Percentiles rank a stretch among this genome's conserved stretches.
Conservation (phyloP, 352 stramenopile species). For the Blastocystis sp. region DNA sequence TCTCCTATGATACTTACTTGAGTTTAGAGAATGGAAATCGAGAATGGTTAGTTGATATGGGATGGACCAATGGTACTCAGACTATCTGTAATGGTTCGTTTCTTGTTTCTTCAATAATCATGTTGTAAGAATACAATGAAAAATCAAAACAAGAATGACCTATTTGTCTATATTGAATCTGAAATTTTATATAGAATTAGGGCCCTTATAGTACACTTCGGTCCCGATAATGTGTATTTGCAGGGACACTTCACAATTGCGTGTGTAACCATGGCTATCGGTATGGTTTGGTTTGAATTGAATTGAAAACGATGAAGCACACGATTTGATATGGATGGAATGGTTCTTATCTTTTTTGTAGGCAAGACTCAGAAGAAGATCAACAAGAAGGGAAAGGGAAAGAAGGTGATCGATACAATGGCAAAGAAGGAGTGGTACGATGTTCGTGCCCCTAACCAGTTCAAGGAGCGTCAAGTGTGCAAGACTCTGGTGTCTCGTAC, state of each 20-base stretch:
- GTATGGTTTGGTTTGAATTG: background rate
- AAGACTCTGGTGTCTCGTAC: too few relatives aligned
- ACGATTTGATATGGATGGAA: background rate
- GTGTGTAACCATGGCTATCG: slow-evolving; percentile 55
- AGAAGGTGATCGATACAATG: slow-evolving; percentile 18
- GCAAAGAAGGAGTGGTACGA: too few relatives aligned
- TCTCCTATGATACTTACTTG: slow-evolving; percentile 40
- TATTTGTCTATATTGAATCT: background rate
- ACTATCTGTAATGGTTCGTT: slow-evolving; percentile 38
- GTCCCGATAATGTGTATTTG: background rate
- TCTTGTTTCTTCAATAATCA: slow-evolving; percentile 11
- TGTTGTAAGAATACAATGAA: background rate
- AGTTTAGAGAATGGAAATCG: background rate
- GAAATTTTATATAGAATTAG: background rate
- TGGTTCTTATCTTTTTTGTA: background rate
- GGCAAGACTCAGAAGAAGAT: background rate
- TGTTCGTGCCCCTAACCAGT: too few relatives aligned
- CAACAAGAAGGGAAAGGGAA: background rate
- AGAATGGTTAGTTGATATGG: slow-evolving; percentile 47
- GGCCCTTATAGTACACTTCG: background rate
- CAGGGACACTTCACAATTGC: slow-evolving; percentile 1
- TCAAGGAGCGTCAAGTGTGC: too few relatives aligned
- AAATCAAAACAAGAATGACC: background rate
- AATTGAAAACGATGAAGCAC: background rate
- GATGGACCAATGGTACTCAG: slow-evolving; percentile 59